phyloP scores from a whole-genome alignment of 169 alveolate species.

The Cryptosporidium bovis region DNA sequence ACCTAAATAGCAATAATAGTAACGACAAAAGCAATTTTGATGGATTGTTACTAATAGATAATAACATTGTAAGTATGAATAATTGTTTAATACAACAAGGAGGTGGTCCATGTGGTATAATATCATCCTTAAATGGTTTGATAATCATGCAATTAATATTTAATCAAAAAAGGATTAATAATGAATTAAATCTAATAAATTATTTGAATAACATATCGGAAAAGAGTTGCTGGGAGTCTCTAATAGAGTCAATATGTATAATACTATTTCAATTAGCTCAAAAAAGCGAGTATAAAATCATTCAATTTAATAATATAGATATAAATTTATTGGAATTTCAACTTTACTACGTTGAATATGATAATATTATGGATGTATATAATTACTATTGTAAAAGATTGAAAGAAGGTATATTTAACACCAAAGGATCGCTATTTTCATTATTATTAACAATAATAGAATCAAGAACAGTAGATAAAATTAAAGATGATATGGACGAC shows the following conservation, averaged over 20 bases:
- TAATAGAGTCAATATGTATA: slow-evolving; percentile 54
- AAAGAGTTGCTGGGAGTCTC: slow-evolving; percentile 33
- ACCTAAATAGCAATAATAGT: background rate
- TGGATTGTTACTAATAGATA: background rate
- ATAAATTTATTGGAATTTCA: slow-evolving; percentile 7
- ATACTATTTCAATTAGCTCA: slow-evolving; percentile 40
- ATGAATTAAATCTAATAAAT: background rate
- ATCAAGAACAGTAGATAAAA: slow-evolving; percentile 80
- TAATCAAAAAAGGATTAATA: slow-evolving; percentile 8
- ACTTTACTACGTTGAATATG: slow-evolving; percentile 76
- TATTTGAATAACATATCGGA: slow-evolving; percentile 32
- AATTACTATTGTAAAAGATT: slow-evolving; percentile 78
- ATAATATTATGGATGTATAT: slow-evolving; percentile 80
- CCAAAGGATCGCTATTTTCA: slow-evolving; percentile 82
- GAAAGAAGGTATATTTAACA: slow-evolving; percentile 75
- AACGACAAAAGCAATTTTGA: background rate
- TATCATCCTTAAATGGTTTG: slow-evolving; percentile 67
- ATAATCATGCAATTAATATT: slow-evolving; percentile 51
- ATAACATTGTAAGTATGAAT: slow-evolving; percentile 22
- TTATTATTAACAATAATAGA: slow-evolving; percentile 80
- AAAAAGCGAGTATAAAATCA: slow-evolving; percentile 22
- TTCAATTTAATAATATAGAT: slow-evolving; percentile 4
- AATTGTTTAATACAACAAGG: slow-evolving; percentile 71
- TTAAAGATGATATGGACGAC: slow-evolving; percentile 84
- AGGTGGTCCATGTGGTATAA: slow-evolving; percentile 77